These are phyloP conservation scores for Lactifluus pinguis DNA, from an alignment of 768 basidiomycete genomes.

Conservation along the genomic window DNA sequence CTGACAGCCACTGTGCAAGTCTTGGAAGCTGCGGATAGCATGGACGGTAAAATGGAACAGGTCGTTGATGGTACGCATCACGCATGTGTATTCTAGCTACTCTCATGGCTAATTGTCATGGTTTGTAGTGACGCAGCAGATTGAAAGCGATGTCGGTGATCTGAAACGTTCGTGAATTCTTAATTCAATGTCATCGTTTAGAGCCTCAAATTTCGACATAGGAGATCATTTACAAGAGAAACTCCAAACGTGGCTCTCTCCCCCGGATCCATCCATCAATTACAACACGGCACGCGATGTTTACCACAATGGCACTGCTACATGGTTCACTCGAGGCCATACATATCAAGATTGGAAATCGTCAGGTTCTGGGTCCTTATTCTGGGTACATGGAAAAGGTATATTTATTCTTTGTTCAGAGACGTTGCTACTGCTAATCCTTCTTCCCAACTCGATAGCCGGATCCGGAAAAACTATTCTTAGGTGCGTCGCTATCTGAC, in stretches of 20 bases:
- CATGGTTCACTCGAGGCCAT: neutral
- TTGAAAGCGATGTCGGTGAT: neutral
- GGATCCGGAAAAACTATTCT: neutral
- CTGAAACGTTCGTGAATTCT: neutral
- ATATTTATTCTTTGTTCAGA: neutral
- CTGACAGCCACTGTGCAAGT: neutral
- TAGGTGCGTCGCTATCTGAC: neutral
- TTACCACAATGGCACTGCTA: neutral
- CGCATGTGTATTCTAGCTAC: neutral
- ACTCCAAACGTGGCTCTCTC: neutral
- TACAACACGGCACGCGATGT: neutral
- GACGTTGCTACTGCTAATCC: no score
- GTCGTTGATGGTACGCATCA: neutral
- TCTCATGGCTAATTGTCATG: neutral
- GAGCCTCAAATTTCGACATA: neutral
- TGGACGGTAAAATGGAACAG: neutral
- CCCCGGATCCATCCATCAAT: no score
- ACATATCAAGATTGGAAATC: neutral
- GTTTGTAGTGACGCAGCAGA: neutral
- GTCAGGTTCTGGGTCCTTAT: no score
- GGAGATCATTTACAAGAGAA: no score
- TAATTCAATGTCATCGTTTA: no score
- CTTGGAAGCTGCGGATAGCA: neutral
- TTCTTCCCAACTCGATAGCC: no score
- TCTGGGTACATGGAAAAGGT: no score